These are phyloP conservation scores for Oryza officinalis DNA, from an alignment of 176 grass and related monocot genomes.

Conservation along the genomic window DNA sequence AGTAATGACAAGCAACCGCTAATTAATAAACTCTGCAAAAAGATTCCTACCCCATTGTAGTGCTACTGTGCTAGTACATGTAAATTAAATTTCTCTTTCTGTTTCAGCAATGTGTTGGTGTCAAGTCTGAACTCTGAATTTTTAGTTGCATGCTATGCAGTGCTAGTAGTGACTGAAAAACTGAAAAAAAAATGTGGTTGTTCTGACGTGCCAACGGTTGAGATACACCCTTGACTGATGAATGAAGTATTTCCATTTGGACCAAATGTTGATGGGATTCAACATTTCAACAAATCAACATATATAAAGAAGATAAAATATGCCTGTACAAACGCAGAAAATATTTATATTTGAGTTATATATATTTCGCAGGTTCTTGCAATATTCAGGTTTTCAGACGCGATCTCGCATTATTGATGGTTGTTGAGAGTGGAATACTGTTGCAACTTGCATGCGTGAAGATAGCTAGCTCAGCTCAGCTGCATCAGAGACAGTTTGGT, in stretches of 20 bases:
- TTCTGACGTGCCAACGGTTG: background rate
- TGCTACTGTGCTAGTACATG: background rate
- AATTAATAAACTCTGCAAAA: slow-evolving; percentile 17
- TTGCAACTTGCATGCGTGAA: slow-evolving; percentile 2
- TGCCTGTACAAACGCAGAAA: background rate
- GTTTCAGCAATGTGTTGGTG: background rate
- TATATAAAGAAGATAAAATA: background rate
- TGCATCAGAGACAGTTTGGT: background rate
- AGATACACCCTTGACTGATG: slow-evolving; percentile 19
- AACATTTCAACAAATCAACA: background rate
- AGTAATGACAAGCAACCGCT: slow-evolving; percentile 6
- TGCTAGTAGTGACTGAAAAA: background rate
- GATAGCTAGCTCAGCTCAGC: background rate
- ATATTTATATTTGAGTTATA: slow-evolving; percentile 5
- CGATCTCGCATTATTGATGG: slow-evolving; percentile 1
- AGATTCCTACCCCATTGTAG: slow-evolving; percentile 46
- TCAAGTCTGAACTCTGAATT: slow-evolving; percentile 1
- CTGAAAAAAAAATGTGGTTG: slow-evolving; percentile 9
- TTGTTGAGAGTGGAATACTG: slow-evolving; percentile 7
- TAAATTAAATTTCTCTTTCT: background rate
- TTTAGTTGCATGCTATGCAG: background rate
- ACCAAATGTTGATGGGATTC: slow-evolving; percentile 32
- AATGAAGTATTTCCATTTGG: background rate
- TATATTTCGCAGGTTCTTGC: background rate
- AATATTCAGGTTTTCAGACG: background rate